A percentile compares a stretch with the other conserved stretches of the same genome.
These are phyloP conservation scores for Trichoderma sp. DNA, from an alignment of 2,329 filamentous ascomycete genomes.

Conservation along the genomic window DNA sequence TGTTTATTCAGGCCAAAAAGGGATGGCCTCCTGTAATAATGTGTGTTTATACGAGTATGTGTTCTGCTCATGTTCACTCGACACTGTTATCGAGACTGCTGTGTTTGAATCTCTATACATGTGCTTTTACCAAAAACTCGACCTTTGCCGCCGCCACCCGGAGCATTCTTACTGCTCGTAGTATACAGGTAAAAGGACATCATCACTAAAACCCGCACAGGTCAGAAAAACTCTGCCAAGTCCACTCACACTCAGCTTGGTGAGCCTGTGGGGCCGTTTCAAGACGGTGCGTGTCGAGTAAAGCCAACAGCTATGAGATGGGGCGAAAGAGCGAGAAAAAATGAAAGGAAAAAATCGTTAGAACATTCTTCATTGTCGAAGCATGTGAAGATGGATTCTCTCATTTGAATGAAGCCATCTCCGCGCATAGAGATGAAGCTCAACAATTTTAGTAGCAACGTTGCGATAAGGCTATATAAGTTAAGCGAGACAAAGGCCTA, in stretches of 20 bases:
- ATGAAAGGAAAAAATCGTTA: not conserved
- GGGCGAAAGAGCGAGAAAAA: not conserved
- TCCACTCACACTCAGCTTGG: constrained; percentile 9
- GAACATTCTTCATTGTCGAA: not conserved
- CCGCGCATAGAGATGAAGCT: not conserved
- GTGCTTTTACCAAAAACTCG: not conserved
- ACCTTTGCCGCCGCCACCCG: not conserved
- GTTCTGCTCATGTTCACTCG: not conserved
- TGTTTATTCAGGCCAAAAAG: not conserved
- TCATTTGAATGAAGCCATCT: not conserved
- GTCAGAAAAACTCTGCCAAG: not conserved
- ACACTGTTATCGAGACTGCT: not conserved
- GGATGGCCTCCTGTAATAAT: no score
- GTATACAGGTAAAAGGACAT: not conserved
- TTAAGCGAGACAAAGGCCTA: not conserved
- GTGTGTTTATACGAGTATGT: not conserved
- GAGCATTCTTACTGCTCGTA: not conserved
- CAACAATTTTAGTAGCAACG: not conserved
- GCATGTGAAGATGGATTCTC: not conserved
- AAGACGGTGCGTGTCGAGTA: not conserved
- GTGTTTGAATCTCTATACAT: not conserved
- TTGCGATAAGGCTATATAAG: not conserved
- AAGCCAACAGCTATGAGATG: not conserved
- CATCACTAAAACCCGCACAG: not conserved
- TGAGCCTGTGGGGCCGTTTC: constrained; percentile 9